Evolutionary conservation across 495 filamentous ascomycete genomes (phyloP).

Genomic region (Penicillium mononematosum): DNA sequence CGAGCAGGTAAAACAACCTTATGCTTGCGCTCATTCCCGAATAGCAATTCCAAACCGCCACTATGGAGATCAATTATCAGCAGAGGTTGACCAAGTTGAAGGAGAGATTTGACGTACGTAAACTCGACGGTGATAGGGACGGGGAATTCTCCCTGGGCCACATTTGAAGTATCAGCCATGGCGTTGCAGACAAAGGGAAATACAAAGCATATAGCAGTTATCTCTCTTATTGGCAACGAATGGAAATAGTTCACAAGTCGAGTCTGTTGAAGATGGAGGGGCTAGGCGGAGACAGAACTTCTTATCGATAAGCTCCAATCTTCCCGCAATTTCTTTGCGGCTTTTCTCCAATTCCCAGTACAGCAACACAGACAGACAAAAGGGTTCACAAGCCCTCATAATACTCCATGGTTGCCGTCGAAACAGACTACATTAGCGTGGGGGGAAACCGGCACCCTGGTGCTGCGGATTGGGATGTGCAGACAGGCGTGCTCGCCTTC

Average conservation of each 20-base stretch:
- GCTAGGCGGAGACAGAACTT: constrained; percentile 17
- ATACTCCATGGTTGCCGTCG: constrained; percentile 44
- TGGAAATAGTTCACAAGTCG: constrained; percentile 11
- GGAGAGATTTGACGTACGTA: constrained; percentile 51
- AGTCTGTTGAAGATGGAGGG: constrained; percentile 14
- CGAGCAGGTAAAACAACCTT: constrained; percentile 63
- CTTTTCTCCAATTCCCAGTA: constrained; percentile 20
- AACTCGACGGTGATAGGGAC: constrained; percentile 70
- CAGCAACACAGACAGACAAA: neutral
- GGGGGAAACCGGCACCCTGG: constrained; percentile 89
- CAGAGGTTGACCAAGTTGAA: neutral
- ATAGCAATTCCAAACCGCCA: constrained; percentile 94
- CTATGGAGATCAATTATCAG: constrained; percentile 44
- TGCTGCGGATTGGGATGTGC: constrained; percentile 83
- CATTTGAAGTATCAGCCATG: constrained; percentile 14
- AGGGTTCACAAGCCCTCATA: neutral
- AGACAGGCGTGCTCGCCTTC: constrained; percentile 75
- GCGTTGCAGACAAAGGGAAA: neutral
- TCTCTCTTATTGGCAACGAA: neutral
- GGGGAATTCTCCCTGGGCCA: constrained; percentile 10
- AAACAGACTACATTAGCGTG: constrained; percentile 68
- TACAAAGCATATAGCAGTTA: neutral
- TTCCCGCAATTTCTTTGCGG: constrained; percentile 27
- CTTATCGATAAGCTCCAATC: constrained; percentile 49
- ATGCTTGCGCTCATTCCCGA: constrained; percentile 75